These are phyloP conservation scores for Agarophyton chilense DNA, from an alignment of 23 red algal species.

Conservation along the genomic window DNA sequence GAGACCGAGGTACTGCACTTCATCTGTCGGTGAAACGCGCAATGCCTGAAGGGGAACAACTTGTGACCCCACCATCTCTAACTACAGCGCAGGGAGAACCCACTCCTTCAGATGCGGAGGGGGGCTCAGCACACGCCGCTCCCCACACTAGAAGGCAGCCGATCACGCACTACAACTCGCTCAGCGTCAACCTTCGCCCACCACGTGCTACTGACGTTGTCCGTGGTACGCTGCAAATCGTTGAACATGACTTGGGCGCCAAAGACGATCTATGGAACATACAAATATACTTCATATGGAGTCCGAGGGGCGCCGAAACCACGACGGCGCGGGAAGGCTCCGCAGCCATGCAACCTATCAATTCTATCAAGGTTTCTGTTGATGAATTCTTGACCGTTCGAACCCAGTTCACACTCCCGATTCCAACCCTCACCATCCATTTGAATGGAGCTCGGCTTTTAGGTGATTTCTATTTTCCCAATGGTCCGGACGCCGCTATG, in stretches of 20 bases:
- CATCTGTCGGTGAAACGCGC: background rate
- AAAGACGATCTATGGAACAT: conserved; percentile 58
- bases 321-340: background rate
- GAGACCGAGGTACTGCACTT: too few relatives aligned
- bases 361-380: conserved; percentile 33
- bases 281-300: conserved; percentile 44
- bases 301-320: conserved; percentile 30
- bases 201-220: background rate
- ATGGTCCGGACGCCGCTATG: conserved; percentile 68
- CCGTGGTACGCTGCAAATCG: conserved; percentile 29
- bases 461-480: conserved; percentile 52
- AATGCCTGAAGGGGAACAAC: background rate
- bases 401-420: background rate
- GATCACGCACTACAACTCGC: conserved; percentile 43
- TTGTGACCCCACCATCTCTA: background rate
- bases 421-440: conserved; percentile 43
- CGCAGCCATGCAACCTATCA: background rate
- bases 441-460: conserved; percentile 19
- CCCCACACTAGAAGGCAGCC: background rate
- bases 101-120: background rate
- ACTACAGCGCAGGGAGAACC: background rate
- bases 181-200: conserved; percentile 34
- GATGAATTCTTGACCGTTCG: conserved; percentile 45
- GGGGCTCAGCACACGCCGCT: background rate
- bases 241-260: conserved; percentile 37